These are phyloP conservation scores for Aspergillus sparsus DNA, from an alignment of 495 filamentous ascomycete genomes.

Conservation along the genomic window DNA sequence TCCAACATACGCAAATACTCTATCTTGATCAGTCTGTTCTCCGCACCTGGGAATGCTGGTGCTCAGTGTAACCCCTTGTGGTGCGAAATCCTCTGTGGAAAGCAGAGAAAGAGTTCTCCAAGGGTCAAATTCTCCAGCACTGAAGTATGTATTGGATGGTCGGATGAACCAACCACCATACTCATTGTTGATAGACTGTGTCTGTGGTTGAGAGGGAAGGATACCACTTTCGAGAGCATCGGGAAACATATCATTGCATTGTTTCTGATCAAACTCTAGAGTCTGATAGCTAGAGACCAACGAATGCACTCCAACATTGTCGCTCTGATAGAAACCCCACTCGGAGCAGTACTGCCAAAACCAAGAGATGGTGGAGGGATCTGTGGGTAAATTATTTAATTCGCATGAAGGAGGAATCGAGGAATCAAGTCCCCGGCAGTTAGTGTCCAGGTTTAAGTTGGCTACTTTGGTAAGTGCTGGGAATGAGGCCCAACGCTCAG, in stretches of 20 bases:
- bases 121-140: constrained; percentile 58
- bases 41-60: constrained; percentile 50
- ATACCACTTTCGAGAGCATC: constrained; percentile 44
- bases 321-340: constrained; percentile 57
- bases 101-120: constrained; percentile 57
- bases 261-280: constrained; percentile 50
- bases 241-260: constrained; percentile 57
- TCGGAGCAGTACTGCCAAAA: constrained; percentile 63
- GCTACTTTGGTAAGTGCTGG: constrained; percentile 41
- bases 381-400: constrained; percentile 37
- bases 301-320: constrained; percentile 51
- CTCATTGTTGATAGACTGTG: constrained; percentile 40
- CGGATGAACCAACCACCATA: constrained; percentile 59
- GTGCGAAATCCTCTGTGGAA: constrained; percentile 45
- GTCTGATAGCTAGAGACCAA: constrained; percentile 55
- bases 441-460: constrained; percentile 44
- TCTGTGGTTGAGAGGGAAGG: constrained; percentile 44
- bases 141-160: constrained; percentile 59
- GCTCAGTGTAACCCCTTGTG: constrained; percentile 36
- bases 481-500: constrained; percentile 51
- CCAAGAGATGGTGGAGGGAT: constrained; percentile 51
- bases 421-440: constrained; percentile 41
- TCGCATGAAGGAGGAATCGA: constrained; percentile 36
- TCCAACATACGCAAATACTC: constrained; percentile 56
- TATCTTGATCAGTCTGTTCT: constrained; percentile 34